Base-by-base conservation (phyloP, 495 filamentous ascomycete species). In the Aspergillus cavernicola region DNA sequence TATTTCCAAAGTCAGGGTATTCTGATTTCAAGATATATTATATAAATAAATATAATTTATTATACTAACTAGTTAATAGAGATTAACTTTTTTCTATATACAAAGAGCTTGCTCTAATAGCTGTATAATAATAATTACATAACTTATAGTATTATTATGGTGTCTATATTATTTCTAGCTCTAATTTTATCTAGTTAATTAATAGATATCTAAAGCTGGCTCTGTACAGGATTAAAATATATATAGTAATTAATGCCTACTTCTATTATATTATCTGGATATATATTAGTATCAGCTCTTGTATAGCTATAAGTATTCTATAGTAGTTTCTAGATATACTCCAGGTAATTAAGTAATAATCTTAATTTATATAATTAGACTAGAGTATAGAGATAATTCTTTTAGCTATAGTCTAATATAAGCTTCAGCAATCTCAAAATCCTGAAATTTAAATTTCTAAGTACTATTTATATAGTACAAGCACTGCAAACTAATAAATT, bases 341-440 rank as follows among this genome's bases (percentile, higher is more conserved):
- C 33, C 20, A 55, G 12, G 20, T 41, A 13, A 39, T 29, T 23
- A 10, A 40, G 7, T 45, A 26, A 13, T 48, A 52, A 36, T 52
- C 59, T 16, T 33, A 40, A 1, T 36, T 33, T 18, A 33, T 62
- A 18, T 52, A 52, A 36, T 55, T 52, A 15, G 51, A 62, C 26
- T 33, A 42, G 0, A 52, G 53, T 6, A 35, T 47, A 1, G 59
- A 62, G 24, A 54, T 39, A 35, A 33, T 47, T n/a, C 56, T 62
- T 28, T 20, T 62, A 20, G 51, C 45, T 3, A 45, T 47, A 28
- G 56, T 47, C 4, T 52, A 62, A 18, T 39, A 46, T 45, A 33
- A 44, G 0, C 51, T 75, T 61, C 73, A 73, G 41, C 71, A 42
- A 19, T 42, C 22, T 13, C 12, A 2, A 3, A 10, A 42, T 11